Evolutionary conservation across 2,329 filamentous ascomycete species (phyloP).

Genomic region (Onygenales sp.): DNA sequence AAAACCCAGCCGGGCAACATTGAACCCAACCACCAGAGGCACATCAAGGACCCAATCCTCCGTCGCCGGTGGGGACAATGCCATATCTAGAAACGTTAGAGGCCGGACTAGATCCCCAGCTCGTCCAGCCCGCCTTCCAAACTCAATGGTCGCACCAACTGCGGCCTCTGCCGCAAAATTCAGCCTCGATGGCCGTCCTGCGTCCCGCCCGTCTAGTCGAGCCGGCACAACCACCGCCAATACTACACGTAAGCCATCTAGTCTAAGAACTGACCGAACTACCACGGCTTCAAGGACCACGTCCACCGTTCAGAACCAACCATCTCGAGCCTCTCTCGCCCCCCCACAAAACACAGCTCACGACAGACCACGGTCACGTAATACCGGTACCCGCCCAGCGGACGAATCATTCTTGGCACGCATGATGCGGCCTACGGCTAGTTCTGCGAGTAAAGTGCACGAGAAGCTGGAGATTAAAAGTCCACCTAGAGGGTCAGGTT

Average conservation of each 20-base stretch:
- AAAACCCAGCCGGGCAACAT: constrained; percentile 18
- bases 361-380: constrained; percentile 31
- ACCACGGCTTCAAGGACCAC: constrained; percentile 9
- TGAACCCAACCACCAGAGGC: neutral
- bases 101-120: constrained; percentile 31
- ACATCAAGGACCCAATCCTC: constrained; percentile 5
- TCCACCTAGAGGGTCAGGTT: constrained; percentile 20
- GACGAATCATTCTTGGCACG: constrained; percentile 40
- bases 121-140: constrained; percentile 29
- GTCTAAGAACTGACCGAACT: constrained; percentile 12
- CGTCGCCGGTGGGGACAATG: constrained; percentile 7
- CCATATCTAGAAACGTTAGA: constrained; percentile 18
- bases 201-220: constrained; percentile 18
- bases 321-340: constrained; percentile 17
- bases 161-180: constrained; percentile 29
- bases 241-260: constrained; percentile 20
- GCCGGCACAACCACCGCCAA: constrained; percentile 16
- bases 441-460: constrained; percentile 40
- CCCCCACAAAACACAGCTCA: constrained; percentile 11
- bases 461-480: constrained; percentile 36
- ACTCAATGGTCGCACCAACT: constrained; percentile 31
- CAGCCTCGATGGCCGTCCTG: constrained; percentile 10
- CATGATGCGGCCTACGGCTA: constrained; percentile 44
- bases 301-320: constrained; percentile 17
- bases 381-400: constrained; percentile 23